A percentile compares a stretch with the other conserved stretches of the same genome.
Conservation (phyloP, 148 eudicot species). For the Vaccinium vitisidaea region DNA sequence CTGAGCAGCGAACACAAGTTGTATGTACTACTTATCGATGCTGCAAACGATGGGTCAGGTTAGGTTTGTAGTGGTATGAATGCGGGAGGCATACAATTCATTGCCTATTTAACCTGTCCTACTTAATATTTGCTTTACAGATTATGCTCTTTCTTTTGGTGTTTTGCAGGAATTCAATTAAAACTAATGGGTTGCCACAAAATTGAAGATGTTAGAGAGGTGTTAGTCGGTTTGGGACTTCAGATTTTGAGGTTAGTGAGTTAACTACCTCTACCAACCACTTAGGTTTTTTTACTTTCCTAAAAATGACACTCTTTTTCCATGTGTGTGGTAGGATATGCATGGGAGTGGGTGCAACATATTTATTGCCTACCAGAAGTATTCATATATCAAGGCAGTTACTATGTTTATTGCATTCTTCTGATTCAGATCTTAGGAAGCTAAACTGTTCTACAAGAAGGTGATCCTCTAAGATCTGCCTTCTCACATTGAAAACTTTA, state of each 20-base stretch:
- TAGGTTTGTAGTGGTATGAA: constrained; percentile 65
- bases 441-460: constrained; percentile 38
- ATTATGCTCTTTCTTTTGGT: constrained; percentile 17
- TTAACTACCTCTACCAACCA: constrained; percentile 10
- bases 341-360: constrained; percentile 33
- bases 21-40: constrained; percentile 43
- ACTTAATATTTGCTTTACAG: background rate
- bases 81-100: constrained; percentile 25
- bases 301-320: constrained; percentile 14
- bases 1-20: constrained; percentile 59
- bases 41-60: constrained; percentile 64
- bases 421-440: constrained; percentile 28
- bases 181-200: constrained; percentile 43
- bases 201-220: constrained; percentile 53
- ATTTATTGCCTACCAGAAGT: constrained; percentile 43
- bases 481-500: background rate
- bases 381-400: constrained; percentile 50
- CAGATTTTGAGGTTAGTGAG: constrained; percentile 55
- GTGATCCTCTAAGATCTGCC: constrained; percentile 31
- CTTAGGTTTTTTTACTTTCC: background rate
- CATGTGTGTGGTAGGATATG: constrained; percentile 38
- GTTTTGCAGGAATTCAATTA: constrained; percentile 32
- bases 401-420: constrained; percentile 39
- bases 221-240: constrained; percentile 64
- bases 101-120: constrained; percentile 12